Base-by-base conservation (phyloP, 202 grass and related monocot species). In the Elaeis oleifera region DNA sequence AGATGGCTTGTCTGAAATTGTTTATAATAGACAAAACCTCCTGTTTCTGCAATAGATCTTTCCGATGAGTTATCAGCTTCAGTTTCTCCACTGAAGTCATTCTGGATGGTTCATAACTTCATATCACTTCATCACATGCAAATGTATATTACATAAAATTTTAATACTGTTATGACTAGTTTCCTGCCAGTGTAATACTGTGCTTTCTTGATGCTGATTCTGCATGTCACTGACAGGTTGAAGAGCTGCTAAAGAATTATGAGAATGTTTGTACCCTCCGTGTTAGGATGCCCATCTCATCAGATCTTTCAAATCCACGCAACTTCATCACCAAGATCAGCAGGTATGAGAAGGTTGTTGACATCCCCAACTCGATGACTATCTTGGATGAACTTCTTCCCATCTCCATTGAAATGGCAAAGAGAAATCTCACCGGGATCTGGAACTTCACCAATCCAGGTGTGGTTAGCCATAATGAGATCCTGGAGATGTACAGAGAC, bases 371-470 rank as follows among this genome's bases (percentile, higher is more conserved):
- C 52, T 68, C 65, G n/a, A 56, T 68, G 65, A 68, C 65, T 14
- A 68, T 68, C n/a, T 56, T 68, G 18, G 65, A 68, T 68, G 65
- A 68, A 55, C 65, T 68, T 39, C 13, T 68, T 18, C 65, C 65
- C 2, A 68, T 68, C 52, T 68, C 65, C 2, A 68, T 68, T 44
- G 65, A 68, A 18, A 68, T 68, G 65, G 65, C 65, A 17, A 68
- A 56, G 52, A 56, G 65, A 28, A 68, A 68, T 28, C 65, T 68
- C 18, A 56, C 51, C 6, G 65, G 65, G 9, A 68, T 68, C 36
- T 68, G 52, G 52, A 68, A 68, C 52, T 68, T 68, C 65, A 68
- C 65, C 65, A 68, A 68, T 56, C 65, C 65, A 44, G 65, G 65
- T 8, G 65, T 4, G 1, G 18, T 68, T 21, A 68, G 65, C 65